These are phyloP conservation scores for Colletotrichum euphorbiae DNA, from an alignment of 2,329 filamentous ascomycete genomes.

Conservation along the genomic window DNA sequence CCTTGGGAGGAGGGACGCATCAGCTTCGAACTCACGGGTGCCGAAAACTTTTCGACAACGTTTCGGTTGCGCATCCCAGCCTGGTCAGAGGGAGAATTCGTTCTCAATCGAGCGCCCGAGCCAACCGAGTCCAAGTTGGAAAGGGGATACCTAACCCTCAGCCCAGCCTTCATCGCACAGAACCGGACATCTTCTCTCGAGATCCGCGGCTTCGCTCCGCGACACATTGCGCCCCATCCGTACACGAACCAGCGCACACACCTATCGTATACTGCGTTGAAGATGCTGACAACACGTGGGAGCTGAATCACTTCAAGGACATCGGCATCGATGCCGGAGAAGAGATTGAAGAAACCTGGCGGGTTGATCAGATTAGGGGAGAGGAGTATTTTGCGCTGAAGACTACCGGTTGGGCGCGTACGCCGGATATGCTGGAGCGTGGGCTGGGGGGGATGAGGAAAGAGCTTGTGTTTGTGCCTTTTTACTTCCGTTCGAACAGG, in stretches of 20 bases:
- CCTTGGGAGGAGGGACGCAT: constrained; percentile 68
- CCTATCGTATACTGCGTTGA: constrained; percentile 72
- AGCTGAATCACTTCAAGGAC: constrained; percentile 65
- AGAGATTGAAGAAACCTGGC: constrained; percentile 40
- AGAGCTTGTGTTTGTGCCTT: constrained; percentile 64
- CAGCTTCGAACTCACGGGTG: constrained; percentile 53
- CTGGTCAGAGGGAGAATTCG: constrained; percentile 56
- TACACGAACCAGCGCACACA: constrained; percentile 65
- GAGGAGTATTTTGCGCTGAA: constrained; percentile 47
- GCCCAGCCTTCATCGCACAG: constrained; percentile 52
- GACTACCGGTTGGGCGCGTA: constrained; percentile 40
- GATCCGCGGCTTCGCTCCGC: constrained; percentile 58
- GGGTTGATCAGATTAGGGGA: constrained; percentile 41
- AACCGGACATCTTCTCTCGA: constrained; percentile 58
- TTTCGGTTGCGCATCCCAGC: constrained; percentile 65
- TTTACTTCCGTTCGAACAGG: constrained; percentile 66
- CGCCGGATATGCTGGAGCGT: constrained; percentile 40
- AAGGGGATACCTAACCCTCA: constrained; percentile 63
- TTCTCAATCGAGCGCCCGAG: constrained; percentile 50
- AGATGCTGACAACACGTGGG: constrained; percentile 68
- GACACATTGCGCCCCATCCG: constrained; percentile 64
- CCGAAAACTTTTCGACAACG: constrained; percentile 48
- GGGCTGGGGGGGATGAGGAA: constrained; percentile 39
- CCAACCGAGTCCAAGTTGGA: constrained; percentile 48
- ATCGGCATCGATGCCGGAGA: constrained; percentile 45